Percentiles rank a stretch among this genome's conserved stretches.
These are phyloP conservation scores for Amauroascus niger DNA, from an alignment of 2,329 filamentous ascomycete genomes.

Conservation along the genomic window DNA sequence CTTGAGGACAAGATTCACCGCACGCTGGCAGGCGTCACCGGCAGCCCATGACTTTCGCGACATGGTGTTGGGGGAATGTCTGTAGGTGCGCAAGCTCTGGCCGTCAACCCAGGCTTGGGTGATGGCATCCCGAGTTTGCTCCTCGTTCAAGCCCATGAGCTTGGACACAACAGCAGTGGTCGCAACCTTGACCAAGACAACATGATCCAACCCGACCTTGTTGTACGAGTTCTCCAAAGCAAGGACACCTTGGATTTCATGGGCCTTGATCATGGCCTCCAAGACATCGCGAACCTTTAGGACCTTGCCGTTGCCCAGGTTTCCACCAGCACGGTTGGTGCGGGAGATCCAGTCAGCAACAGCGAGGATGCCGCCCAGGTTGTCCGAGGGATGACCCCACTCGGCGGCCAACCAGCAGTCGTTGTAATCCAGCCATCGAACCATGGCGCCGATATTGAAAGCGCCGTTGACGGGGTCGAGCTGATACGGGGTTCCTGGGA, in stretches of 20 bases:
- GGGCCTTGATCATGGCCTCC: conserved; percentile 97
- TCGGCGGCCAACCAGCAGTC: conserved; percentile 99
- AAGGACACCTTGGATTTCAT: conserved; percentile 96
- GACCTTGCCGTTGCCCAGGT: conserved; percentile 61
- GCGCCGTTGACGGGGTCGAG: conserved; percentile 91
- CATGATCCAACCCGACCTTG: conserved; percentile 95
- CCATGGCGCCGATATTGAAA: conserved; percentile 98
- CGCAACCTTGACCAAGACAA: conserved; percentile 95
- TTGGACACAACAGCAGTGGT: conserved; percentile 89
- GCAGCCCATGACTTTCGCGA: conserved; percentile 98
- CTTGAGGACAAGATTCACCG: conserved; percentile 83
- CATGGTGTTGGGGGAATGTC: conserved; percentile 98
- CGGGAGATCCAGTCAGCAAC: conserved; percentile 96
- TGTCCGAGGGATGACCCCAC: conserved; percentile 98
- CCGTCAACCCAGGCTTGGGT: conserved; percentile 97
- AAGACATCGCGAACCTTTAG: conserved; percentile 84
- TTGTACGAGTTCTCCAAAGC: conserved; percentile 98
- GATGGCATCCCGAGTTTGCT: conserved; percentile 88
- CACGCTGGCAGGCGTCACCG: conserved; percentile 92
- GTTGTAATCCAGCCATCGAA: conserved; percentile 99
- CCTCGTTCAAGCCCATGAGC: conserved; percentile 81
- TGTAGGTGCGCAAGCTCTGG: conserved; percentile 90
- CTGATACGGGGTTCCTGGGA: conserved; percentile 86
- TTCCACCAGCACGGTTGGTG: conserved; percentile 79
- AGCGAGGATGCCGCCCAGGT: conserved; percentile 90